Conservation (phyloP, 176 grass and related monocot genomes). For the Triticum turgidum region DNA sequence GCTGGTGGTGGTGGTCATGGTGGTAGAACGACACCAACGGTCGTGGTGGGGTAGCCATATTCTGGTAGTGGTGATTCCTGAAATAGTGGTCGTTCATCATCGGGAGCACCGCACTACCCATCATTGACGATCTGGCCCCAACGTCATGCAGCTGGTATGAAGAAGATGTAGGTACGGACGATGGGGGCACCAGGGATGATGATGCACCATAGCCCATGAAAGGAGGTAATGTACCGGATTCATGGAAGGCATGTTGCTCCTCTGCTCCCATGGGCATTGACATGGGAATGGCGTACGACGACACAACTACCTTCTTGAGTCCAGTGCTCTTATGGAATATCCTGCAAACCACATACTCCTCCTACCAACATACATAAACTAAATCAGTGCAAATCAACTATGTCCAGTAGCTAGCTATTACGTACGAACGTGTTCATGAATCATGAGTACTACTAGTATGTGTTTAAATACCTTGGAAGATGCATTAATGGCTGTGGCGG, state of each 20-base stretch:
- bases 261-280: no score
- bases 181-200: not conserved
- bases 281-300: not conserved
- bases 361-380: not conserved
- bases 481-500: not conserved
- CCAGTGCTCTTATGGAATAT: not conserved
- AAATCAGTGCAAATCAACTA: no score
- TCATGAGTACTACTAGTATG: no score
- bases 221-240: not conserved
- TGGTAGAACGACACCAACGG: not conserved
- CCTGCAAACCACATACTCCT: no score
- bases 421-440: no score
- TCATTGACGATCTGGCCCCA: not conserved
- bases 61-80: no score
- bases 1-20: no score
- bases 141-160: not conserved
- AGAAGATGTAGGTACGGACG: not conserved
- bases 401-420: no score
- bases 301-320: slow-evolving; percentile 1
- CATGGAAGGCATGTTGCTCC: not conserved
- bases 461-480: no score
- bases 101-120: not conserved
- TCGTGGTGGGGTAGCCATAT: not conserved
- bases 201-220: slow-evolving; percentile 1
- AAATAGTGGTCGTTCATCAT: not conserved